These are phyloP conservation scores for Epichloe glyceriae DNA, from an alignment of 2,329 filamentous ascomycete genomes.

Conservation along the genomic window DNA sequence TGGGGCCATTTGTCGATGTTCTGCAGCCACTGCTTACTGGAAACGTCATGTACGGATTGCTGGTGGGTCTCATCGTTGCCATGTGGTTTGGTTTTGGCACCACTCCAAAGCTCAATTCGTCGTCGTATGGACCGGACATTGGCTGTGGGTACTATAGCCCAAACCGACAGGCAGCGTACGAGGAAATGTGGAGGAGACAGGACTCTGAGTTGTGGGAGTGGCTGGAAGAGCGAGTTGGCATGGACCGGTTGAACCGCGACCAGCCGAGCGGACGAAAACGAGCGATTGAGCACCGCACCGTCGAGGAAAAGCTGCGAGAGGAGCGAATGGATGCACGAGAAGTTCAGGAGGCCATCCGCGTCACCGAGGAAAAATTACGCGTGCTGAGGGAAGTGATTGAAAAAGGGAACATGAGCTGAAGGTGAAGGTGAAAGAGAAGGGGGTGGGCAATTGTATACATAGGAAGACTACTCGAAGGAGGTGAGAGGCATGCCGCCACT, in stretches of 20 bases:
- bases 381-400: conserved; percentile 60
- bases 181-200: conserved; percentile 82
- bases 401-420: conserved; percentile 24
- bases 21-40: conserved; percentile 59
- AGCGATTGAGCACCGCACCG: conserved; percentile 39
- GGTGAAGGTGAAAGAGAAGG: not conserved
- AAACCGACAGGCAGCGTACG: conserved; percentile 69
- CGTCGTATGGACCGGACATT: conserved; percentile 22
- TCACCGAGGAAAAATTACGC: conserved; percentile 75
- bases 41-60: conserved; percentile 63
- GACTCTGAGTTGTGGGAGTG: conserved; percentile 87
- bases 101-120: conserved; percentile 24
- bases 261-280: conserved; percentile 26
- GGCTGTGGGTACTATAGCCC: conserved; percentile 28
- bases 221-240: conserved; percentile 74
- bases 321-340: conserved; percentile 58
- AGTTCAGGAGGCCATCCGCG: conserved; percentile 65
- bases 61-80: conserved; percentile 60
- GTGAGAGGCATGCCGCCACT: not conserved
- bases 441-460: not conserved
- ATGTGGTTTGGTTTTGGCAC: conserved; percentile 58
- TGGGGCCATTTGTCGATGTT: conserved; percentile 59
- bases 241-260: conserved; percentile 44
- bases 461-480: too few relatives aligned
- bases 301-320: conserved; percentile 45